A percentile compares a stretch with the other conserved stretches of the same genome.
Evolutionary conservation across 2,329 filamentous ascomycete genomes (phyloP).

Genomic region (Fusarium odoratissimum): DNA sequence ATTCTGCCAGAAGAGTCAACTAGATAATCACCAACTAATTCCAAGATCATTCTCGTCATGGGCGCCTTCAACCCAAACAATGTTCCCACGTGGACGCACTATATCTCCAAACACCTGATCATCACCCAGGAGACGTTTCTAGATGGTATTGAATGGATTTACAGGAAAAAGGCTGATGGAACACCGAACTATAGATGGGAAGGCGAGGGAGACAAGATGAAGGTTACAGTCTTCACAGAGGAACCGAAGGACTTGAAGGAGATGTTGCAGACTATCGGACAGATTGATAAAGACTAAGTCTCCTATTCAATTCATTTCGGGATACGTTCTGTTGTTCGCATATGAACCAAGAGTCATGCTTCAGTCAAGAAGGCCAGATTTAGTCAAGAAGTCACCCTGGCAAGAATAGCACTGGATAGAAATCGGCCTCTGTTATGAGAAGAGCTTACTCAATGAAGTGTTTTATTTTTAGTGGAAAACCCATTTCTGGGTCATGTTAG

Average conservation of each 20-base stretch:
- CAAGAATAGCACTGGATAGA: too few relatives aligned
- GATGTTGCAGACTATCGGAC: not conserved
- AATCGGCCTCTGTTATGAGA: not conserved
- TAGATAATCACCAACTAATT: not conserved
- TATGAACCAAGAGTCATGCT: rapidly evolving
- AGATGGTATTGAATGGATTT: not conserved
- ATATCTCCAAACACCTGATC: not conserved
- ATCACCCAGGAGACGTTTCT: not conserved
- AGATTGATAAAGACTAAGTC: not conserved
- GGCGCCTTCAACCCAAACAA: not conserved
- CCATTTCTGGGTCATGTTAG: rapidly evolving
- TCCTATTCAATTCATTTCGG: not conserved
- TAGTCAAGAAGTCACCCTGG: too few relatives aligned
- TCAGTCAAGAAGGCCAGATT: rapidly evolving
- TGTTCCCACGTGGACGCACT: not conserved
- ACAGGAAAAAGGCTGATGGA: not conserved
- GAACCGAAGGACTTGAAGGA: not conserved
- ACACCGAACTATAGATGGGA: not conserved
- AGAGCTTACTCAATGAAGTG: not conserved
- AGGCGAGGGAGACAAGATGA: not conserved
- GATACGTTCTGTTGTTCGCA: not conserved
- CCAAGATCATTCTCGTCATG: not conserved
- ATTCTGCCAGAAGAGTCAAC: not conserved
- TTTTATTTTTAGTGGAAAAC: not conserved
- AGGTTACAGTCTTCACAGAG: not conserved